Evolutionary conservation across 192 early-diverging fungal species (phyloP).

Genomic region (Gorgonomyces haynaldii): DNA sequence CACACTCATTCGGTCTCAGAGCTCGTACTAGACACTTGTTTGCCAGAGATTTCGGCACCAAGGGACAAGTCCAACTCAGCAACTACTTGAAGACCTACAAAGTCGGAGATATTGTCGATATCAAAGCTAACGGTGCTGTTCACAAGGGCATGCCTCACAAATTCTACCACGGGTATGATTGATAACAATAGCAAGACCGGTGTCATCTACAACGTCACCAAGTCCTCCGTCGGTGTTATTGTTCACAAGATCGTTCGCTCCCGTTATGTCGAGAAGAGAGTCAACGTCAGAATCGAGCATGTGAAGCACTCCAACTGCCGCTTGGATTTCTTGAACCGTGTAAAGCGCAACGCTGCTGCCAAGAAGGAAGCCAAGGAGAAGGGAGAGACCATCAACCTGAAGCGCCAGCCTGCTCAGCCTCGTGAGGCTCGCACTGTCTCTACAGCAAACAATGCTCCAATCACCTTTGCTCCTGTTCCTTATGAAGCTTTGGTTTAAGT

Average conservation of each 20-base stretch:
- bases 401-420: conserved; percentile 84
- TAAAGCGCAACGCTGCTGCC: conserved; percentile 84
- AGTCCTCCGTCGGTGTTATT: conserved; percentile 96
- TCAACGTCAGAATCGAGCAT: conserved; percentile 98
- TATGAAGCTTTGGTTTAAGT: conserved; percentile 74
- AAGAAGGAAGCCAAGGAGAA: conserved; percentile 74
- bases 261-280: conserved; percentile 96
- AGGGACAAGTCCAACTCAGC: conserved; percentile 85
- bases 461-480: conserved; percentile 88
- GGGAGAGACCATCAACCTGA: conserved; percentile 67
- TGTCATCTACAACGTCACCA: conserved; percentile 99
- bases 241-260: conserved; percentile 97
- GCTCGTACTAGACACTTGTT: conserved; percentile 98
- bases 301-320: conserved; percentile 99
- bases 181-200: conserved; percentile 72
- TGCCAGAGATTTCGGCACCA: conserved; percentile 89
- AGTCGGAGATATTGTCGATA: conserved; percentile 98
- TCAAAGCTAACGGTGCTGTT: conserved; percentile 97
- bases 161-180: conserved; percentile 90
- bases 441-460: conserved; percentile 76
- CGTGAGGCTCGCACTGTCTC: conserved; percentile 80
- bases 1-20: conserved; percentile 84
- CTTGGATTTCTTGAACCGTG: conserved; percentile 91
- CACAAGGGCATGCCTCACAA: conserved; percentile 99
- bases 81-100: conserved; percentile 98